Conservation (phyloP, 441 rosid genomes). For the Gossypium gossypioides region DNA sequence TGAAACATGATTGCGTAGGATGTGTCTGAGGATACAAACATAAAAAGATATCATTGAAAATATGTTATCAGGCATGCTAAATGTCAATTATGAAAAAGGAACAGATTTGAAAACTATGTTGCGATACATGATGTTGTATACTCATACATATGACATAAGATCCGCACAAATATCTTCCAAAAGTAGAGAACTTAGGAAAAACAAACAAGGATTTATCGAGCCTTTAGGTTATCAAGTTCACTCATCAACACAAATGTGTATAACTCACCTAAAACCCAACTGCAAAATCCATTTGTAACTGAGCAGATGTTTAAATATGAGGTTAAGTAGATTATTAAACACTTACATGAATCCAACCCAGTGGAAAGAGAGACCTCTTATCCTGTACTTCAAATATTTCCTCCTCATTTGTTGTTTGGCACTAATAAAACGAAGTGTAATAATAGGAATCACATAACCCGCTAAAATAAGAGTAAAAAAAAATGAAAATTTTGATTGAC, state of each 20-base stretch:
- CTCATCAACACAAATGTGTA: background rate
- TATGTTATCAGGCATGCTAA: too few relatives aligned
- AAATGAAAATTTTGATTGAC: background rate
- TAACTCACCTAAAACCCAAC: background rate
- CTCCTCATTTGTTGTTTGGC: constrained; percentile 94
- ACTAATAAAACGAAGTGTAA: constrained; percentile 32
- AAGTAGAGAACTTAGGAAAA: background rate
- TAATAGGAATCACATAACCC: background rate
- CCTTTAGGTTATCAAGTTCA: background rate
- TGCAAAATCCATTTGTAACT: background rate
- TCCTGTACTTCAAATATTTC: constrained; percentile 97
- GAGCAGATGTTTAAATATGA: background rate
- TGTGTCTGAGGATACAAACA: constrained; percentile 62
- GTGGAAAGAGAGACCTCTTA: constrained; percentile 80
- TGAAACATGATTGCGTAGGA: constrained; percentile 96
- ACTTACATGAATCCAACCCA: constrained; percentile 99
- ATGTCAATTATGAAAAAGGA: background rate
- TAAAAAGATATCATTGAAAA: background rate
- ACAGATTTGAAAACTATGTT: background rate
- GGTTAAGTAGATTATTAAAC: background rate
- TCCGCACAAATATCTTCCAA: background rate
- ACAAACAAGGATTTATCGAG: background rate
- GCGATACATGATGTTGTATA: background rate
- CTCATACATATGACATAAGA: background rate
- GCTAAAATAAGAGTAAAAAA: background rate